Base-by-base conservation (phyloP, 495 filamentous ascomycete species). In the Polyplosphaeria fusca region DNA sequence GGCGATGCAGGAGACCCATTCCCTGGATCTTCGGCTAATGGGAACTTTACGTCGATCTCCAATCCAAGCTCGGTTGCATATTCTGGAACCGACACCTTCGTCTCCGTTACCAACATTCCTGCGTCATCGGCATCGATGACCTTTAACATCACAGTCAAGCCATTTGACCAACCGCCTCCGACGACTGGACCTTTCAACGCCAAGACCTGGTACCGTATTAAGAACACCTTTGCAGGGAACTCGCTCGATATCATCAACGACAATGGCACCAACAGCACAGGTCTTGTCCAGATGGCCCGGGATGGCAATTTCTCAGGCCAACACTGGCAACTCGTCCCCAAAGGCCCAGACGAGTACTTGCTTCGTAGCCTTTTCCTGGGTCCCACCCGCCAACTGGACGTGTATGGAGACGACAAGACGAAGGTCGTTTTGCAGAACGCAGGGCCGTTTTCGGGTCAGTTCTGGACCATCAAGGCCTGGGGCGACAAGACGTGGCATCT, bases 161-260 rank as follows among this genome's bases (percentile, higher is more conserved):
- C 58, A 2, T 32, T 50, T 25, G 26, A 27, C 20, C 30, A 49
- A 30, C 55, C 55, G 12, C 47, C 47, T 11, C n/a, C n/a, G n/a
- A n/a, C n/a, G n/a, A 52, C 48, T 1, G 47, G 39, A 20, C 27
- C 13, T 30, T 59, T 59, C 26, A 23, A 52, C 19, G 4, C 39
- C 16, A 59, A 45, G 28, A 52, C 19, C 5, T 59, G 55, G 55
- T 59, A 59, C 47, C 47, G 48, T 11, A 27, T 59, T 18, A 52
- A 59, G 22, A 59, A 59, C 47, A 52, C 55, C n/a, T 59, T 35
- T 25, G 11, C n/a, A 18, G 23, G 23, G 3, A 18, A 7, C 43
- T 47, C 57, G 25, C 49, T 60, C 43, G 57, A 60, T 28, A 41
- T 60, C 50, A 37, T 60, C 43, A 60, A 60, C 32, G 57, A 60